phyloP scores from a whole-genome alignment of 2,329 filamentous ascomycete genomes.

The Microdochium nivale region DNA sequence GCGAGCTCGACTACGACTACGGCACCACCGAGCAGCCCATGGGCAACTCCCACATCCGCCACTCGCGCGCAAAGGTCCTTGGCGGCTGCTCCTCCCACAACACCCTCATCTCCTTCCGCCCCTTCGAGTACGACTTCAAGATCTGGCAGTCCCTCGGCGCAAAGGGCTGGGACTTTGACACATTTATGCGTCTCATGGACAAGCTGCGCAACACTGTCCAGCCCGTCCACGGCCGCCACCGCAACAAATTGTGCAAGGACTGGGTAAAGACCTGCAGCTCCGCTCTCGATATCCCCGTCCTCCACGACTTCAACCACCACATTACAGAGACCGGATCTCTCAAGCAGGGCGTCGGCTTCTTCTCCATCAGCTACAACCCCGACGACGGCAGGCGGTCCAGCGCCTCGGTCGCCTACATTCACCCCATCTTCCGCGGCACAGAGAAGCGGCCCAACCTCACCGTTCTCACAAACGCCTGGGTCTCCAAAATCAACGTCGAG shows the following conservation, averaged over 20 bases:
- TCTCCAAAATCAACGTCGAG: constrained; percentile 68
- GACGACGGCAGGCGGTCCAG: constrained; percentile 78
- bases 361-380: constrained; percentile 85
- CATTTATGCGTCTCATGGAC: constrained; percentile 72
- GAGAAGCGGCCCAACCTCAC: constrained; percentile 79
- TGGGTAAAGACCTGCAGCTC: constrained; percentile 77
- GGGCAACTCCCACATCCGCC: constrained; percentile 83
- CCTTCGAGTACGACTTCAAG: constrained; percentile 81
- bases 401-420: constrained; percentile 86
- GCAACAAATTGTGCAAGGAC: constrained; percentile 86
- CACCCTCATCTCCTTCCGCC: constrained; percentile 85
- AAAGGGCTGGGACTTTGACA: constrained; percentile 79
- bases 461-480: constrained; percentile 80
- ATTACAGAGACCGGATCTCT: constrained; percentile 67
- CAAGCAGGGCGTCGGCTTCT: constrained; percentile 75
- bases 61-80: constrained; percentile 86
- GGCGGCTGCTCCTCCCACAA: constrained; percentile 93
- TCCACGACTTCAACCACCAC: constrained; percentile 79
- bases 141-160: constrained; percentile 78
- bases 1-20: constrained; percentile 88
- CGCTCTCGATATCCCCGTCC: constrained; percentile 71
- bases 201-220: constrained; percentile 85
- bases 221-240: constrained; percentile 75
- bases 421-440: constrained; percentile 77
- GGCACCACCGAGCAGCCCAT: constrained; percentile 82